Percentiles rank a stretch among this genome's conserved stretches.
phyloP scores from a whole-genome alignment of 305 asterid genomes.

The Rubia peregrina region DNA sequence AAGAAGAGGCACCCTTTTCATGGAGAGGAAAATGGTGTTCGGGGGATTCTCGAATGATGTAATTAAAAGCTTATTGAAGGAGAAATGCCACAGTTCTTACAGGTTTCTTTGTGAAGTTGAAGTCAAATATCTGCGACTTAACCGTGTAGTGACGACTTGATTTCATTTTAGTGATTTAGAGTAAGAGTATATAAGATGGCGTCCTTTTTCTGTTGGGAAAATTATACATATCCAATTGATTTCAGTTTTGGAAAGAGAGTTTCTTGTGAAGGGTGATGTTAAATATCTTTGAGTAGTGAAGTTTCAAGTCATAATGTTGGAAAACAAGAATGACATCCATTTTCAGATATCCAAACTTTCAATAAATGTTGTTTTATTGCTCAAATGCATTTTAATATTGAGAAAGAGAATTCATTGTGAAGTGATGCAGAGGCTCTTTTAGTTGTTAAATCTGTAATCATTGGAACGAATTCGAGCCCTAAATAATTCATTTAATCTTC shows the following conservation, averaged over 20 bases:
- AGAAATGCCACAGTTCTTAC: not conserved
- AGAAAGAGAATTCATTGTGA: not conserved
- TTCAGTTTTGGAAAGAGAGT: not conserved
- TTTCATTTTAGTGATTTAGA: not conserved
- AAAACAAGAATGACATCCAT: not conserved
- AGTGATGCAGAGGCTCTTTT: not conserved
- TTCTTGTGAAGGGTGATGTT: not conserved
- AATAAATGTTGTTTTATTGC: not conserved
- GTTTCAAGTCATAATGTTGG: not conserved
- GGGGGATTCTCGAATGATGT: not conserved
- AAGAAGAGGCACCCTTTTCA: not conserved
- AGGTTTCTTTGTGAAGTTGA: not conserved
- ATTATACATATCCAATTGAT: not conserved
- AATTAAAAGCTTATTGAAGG: constrained; percentile 3
- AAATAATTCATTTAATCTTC: not conserved
- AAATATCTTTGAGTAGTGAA: not conserved
- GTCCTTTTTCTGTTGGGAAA: not conserved
- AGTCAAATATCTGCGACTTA: not conserved
- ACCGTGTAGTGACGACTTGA: not conserved
- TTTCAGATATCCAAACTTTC: not conserved
- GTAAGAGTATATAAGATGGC: no score
- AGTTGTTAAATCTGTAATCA: not conserved
- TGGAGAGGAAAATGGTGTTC: not conserved
- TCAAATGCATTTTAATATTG: not conserved
- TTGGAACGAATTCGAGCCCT: not conserved